Percentiles rank a stretch among this genome's conserved stretches.
Evolutionary conservation across 129 eudicot genomes (phyloP).

Genomic region (Artemisia annua): DNA sequence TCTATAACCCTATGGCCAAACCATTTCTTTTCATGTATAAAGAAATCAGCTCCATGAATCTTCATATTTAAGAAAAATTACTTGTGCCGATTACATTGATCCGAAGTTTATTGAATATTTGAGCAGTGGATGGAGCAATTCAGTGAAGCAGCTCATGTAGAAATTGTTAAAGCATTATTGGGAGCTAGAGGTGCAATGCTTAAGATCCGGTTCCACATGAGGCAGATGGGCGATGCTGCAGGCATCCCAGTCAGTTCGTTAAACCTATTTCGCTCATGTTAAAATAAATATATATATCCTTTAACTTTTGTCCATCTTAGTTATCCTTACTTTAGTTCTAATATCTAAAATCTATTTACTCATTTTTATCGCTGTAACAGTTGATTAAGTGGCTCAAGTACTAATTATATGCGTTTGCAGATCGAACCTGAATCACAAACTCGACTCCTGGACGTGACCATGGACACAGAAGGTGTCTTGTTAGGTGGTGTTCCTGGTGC

Average conservation of each 20-base stretch:
- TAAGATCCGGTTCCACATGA: conserved; percentile 68
- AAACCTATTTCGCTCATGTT: conserved; percentile 2
- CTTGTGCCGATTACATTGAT: conserved; percentile 5
- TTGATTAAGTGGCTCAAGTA: not conserved
- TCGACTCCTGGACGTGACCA: conserved; percentile 66
- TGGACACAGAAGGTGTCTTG: conserved; percentile 73
- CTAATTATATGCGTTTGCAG: conserved; percentile 33
- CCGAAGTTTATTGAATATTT: conserved; percentile 12
- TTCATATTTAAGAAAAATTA: not conserved
- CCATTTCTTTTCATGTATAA: not conserved
- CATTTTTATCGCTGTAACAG: not conserved
- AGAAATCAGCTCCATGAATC: not conserved
- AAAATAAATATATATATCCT: not conserved
- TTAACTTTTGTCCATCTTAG: conserved; percentile 4
- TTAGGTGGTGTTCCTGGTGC: conserved; percentile 98
- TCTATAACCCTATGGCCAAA: not conserved
- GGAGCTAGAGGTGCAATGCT: conserved; percentile 87
- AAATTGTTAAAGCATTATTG: conserved; percentile 59
- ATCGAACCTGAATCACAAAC: conserved; percentile 85
- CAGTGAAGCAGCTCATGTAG: conserved; percentile 52
- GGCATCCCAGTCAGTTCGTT: conserved; percentile 75
- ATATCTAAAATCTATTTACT: not conserved
- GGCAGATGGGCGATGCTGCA: conserved; percentile 91
- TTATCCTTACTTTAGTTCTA: not conserved
- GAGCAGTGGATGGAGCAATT: conserved; percentile 71